Conservation (phyloP, 495 filamentous ascomycete species). For the Parmelia sp. region DNA sequence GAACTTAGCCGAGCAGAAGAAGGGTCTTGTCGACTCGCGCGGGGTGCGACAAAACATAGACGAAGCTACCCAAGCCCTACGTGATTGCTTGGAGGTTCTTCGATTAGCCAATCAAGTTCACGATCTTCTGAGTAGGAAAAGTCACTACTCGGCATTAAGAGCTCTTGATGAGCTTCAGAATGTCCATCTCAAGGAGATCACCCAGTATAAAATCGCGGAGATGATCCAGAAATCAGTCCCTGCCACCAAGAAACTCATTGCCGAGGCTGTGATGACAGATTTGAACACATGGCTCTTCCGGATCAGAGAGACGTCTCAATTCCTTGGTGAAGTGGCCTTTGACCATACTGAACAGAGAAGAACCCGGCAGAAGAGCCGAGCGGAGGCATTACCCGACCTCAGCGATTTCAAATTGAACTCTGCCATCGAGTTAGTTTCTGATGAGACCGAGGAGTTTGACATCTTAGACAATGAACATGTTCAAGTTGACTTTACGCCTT, state of each 20-base stretch:
- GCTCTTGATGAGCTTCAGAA: conserved; percentile 94
- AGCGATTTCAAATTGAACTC: conserved; percentile 87
- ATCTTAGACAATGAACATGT: conserved; percentile 89
- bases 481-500: conserved; percentile 86
- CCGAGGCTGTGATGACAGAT: conserved; percentile 94
- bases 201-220: conserved; percentile 90
- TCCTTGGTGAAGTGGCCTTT: conserved; percentile 93
- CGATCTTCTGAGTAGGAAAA: conserved; percentile 82
- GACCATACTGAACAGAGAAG: conserved; percentile 89
- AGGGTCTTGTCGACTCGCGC: conserved; percentile 81
- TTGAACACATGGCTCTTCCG: conserved; percentile 96
- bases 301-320: conserved; percentile 91
- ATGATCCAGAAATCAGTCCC: conserved; percentile 94
- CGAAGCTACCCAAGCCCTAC: conserved; percentile 81
- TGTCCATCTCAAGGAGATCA: conserved; percentile 87
- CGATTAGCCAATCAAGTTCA: conserved; percentile 91
- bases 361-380: conserved; percentile 71
- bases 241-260: conserved; percentile 84
- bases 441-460: conserved; percentile 93
- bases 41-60: conserved; percentile 93
- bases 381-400: conserved; percentile 62
- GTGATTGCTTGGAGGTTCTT: conserved; percentile 85
- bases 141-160: conserved; percentile 89
- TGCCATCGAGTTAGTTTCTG: conserved; percentile 87
- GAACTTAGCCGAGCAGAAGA: conserved; percentile 90